Evolutionary conservation across 169 alveolate genomes (phyloP), one percentile per base, ranked within the genome.

Genomic region (Ichthyophthirius multifiliis): DNA sequence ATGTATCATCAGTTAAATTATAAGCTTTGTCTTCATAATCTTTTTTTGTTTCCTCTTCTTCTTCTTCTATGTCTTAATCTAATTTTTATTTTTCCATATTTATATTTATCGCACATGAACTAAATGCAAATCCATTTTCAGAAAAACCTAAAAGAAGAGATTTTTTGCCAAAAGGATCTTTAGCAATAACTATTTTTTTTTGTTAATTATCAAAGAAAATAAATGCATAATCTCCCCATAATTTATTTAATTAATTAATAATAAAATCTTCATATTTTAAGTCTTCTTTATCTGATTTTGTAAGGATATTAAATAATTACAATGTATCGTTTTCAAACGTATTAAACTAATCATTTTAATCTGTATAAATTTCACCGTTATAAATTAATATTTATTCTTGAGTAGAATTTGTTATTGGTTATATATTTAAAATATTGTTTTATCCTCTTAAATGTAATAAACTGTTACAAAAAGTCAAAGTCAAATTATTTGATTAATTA

Each of bases 161-260:
- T 86, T 90, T 87, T 88, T 92, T 92, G 20, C 96, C 96, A 78
- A 92, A 92, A 30, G 87, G 73, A 65, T 89, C 96, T 74, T 92
- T 78, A 13, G 85, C 73, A 13, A 89, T 75, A 18, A 85, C 37
- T 0, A 89, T 74, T 62, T 75, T 83, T 34, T 89, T 65, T 65
- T 87, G 77, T 7, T 62, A 37, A 46, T 78, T 63, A 74, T 92
- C 93, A 74, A 85, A 81, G 75, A 83, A 92, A 46, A 84, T 75
- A 73, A 92, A 81, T 35, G 91, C 78, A 75, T 80, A 89, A 80
- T 89, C 93, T 75, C 92, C 90, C 67, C 31, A 75, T 43, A 65
- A 80, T 31, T 75, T 43, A 4, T 39, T 13, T 12, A 78, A 62
- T 7, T 65, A 46, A 0, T 71, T 15, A 39, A 74, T 74, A 30